A percentile compares a stretch with the other conserved stretches of the same genome.
phyloP scores from a whole-genome alignment of 768 basidiomycete species.

The Trametes meyenii region DNA sequence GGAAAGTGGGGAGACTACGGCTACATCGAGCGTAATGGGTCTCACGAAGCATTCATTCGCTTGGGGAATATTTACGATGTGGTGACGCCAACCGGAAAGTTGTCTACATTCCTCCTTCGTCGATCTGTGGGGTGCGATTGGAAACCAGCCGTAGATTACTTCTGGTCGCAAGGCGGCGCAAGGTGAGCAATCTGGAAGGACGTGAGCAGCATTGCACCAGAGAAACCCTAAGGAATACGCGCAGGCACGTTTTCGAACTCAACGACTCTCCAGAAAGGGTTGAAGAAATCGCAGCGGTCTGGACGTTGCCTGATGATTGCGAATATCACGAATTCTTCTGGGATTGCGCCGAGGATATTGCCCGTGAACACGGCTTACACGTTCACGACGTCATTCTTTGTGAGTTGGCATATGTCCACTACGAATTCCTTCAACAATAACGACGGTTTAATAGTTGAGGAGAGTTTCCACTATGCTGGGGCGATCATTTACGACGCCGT shows the following conservation, averaged over 20 bases:
- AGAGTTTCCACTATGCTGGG: constrained; percentile 13
- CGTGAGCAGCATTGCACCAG: neutral
- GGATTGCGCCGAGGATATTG: constrained; percentile 9
- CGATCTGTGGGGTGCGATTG: constrained; percentile 3
- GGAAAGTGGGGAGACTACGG: constrained; percentile 15
- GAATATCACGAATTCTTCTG: constrained; percentile 21
- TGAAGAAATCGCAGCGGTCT: constrained; percentile 14
- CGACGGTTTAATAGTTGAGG: neutral
- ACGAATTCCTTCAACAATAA: neutral
- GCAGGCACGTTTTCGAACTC: constrained; percentile 1
- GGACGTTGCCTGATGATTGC: constrained; percentile 14
- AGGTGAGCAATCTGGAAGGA: neutral
- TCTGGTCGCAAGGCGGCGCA: constrained; percentile 1
- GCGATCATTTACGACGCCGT: neutral
- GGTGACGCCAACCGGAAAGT: constrained; percentile 4
- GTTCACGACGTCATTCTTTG: constrained; percentile 11
- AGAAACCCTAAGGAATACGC: neutral
- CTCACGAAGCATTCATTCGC: neutral
- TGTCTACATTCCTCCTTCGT: constrained; percentile 8
- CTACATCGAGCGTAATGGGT: constrained; percentile 4
- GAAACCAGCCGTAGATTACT: constrained; percentile 6
- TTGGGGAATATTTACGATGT: constrained; percentile 13
- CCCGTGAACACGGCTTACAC: neutral
- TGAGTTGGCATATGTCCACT: neutral
- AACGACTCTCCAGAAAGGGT: neutral